Percentiles rank a stretch among this genome's conserved stretches.
These are phyloP conservation scores for Scheffersomyces coipomensis DNA, from an alignment of 805 yeast species.

Conservation along the genomic window DNA sequence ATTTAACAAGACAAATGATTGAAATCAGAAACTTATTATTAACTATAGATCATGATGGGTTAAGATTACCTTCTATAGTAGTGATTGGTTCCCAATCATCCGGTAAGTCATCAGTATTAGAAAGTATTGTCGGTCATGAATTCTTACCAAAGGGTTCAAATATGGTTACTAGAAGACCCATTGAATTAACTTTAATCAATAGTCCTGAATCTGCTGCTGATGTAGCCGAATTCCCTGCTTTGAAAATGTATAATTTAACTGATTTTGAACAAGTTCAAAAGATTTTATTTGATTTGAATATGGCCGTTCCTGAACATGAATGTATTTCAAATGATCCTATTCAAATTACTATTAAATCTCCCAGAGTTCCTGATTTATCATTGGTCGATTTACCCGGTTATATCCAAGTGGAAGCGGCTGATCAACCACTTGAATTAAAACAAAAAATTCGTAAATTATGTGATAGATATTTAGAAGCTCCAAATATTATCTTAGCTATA, in stretches of 20 bases:
- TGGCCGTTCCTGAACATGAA: constrained; percentile 85
- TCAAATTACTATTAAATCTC: constrained; percentile 86
- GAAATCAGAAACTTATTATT: constrained; percentile 83
- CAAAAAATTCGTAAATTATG: constrained; percentile 76
- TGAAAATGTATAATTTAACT: constrained; percentile 76
- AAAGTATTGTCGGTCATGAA: constrained; percentile 96
- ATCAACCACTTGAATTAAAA: constrained; percentile 86
- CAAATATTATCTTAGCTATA: constrained; percentile 92
- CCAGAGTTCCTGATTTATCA: constrained; percentile 84
- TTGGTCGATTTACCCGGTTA: constrained; percentile 96
- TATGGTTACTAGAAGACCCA: constrained; percentile 98
- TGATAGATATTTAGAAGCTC: constrained; percentile 81
- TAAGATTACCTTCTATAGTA: constrained; percentile 90
- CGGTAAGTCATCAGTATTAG: constrained; percentile 95
- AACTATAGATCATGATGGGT: constrained; percentile 72
- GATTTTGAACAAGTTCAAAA: constrained; percentile 89
- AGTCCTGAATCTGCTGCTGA: constrained; percentile 80
- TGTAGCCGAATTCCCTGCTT: constrained; percentile 89
- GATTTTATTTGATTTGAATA: constrained; percentile 80
- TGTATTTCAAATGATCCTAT: constrained; percentile 94
- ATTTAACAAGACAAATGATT: constrained; percentile 92
- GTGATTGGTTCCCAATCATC: constrained; percentile 97
- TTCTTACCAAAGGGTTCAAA: constrained; percentile 95
- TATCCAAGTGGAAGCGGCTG: constrained; percentile 94
- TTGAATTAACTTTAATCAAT: constrained; percentile 88